phyloP scores from a whole-genome alignment of 164 flowering plant genomes.

The Chloranthus sessilifolius region DNA sequence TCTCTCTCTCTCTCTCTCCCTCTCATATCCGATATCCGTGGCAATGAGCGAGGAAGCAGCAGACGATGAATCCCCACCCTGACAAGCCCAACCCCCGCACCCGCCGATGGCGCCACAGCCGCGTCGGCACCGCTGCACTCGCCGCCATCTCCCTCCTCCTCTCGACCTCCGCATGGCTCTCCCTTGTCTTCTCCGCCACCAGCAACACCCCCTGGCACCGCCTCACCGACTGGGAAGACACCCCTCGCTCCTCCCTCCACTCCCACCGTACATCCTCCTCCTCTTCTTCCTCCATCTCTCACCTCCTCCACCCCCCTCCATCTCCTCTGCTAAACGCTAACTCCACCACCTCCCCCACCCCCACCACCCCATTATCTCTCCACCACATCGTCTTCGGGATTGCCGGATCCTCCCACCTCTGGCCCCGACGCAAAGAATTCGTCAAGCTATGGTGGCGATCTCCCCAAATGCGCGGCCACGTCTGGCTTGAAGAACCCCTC shows the following conservation, averaged over 20 bases:
- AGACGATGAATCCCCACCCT: too few relatives aligned
- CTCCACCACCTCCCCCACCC: slow-evolving; percentile 22
- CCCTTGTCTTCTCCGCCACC: slow-evolving; percentile 46
- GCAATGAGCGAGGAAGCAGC: too few relatives aligned
- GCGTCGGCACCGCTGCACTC: slow-evolving; percentile 29
- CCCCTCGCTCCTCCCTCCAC: slow-evolving; percentile 12
- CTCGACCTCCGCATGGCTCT: slow-evolving; percentile 51
- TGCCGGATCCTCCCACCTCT: slow-evolving; percentile 52
- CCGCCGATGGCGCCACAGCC: slow-evolving; percentile 35
- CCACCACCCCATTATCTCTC: slow-evolving; percentile 16
- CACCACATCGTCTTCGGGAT: slow-evolving; percentile 58
- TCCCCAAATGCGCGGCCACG: slow-evolving; percentile 46
- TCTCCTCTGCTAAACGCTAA: slow-evolving; percentile 24
- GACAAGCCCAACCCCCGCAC: too few relatives aligned
- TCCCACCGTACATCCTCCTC: slow-evolving; percentile 5
- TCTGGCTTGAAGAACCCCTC: slow-evolving; percentile 53
- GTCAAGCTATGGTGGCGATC: slow-evolving; percentile 65
- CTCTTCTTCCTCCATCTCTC: neutral
- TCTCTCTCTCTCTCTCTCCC: too few relatives aligned
- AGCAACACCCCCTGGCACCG: slow-evolving; percentile 27
- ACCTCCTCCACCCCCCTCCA: too few relatives aligned
- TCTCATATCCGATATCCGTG: too few relatives aligned
- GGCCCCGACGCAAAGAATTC: slow-evolving; percentile 51
- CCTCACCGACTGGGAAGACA: slow-evolving; percentile 27
- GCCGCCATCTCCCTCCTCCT: slow-evolving; percentile 35